These are phyloP conservation scores for Lachnellula subtilissima DNA, from an alignment of 2,329 filamentous ascomycete species.

Conservation along the genomic window DNA sequence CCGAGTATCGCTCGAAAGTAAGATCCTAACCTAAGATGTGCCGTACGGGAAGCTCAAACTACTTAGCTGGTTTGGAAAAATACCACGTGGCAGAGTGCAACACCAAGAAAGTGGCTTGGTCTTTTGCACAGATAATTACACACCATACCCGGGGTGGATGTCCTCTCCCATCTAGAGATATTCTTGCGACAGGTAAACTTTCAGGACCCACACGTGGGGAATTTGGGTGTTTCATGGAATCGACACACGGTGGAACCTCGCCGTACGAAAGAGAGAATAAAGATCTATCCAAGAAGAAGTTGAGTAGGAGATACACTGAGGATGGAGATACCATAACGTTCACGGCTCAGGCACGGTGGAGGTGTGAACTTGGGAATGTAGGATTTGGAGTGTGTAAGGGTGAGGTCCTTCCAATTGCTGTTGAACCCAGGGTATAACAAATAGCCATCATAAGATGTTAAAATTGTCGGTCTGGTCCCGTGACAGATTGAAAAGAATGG, in stretches of 20 bases:
- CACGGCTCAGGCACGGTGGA: conserved; percentile 11
- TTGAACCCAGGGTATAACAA: not conserved
- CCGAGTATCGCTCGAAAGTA: not conserved
- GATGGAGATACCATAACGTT: conserved; percentile 35
- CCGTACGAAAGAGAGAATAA: conserved; percentile 3
- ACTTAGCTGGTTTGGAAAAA: conserved; percentile 12
- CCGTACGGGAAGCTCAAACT: not conserved
- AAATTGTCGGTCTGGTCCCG: too few relatives aligned
- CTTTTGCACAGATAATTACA: conserved; percentile 34
- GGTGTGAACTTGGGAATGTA: conserved; percentile 16
- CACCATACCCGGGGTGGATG: conserved; percentile 37
- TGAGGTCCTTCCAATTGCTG: conserved; percentile 4
- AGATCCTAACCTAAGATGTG: not conserved
- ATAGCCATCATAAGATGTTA: not conserved
- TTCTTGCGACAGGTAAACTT: conserved; percentile 41
- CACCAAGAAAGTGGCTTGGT: conserved; percentile 37
- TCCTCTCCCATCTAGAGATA: conserved; percentile 36
- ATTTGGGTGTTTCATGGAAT: conserved; percentile 39
- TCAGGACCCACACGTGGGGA: conserved; percentile 32
- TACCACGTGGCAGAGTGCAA: not conserved
- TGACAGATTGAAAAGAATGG: too few relatives aligned
- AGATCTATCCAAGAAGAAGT: conserved; percentile 28
- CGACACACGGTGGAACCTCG: conserved; percentile 34
- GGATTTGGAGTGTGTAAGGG: conserved; percentile 27
- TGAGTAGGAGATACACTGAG: conserved; percentile 32